These are phyloP conservation scores for Clarireedia monteithiana DNA, from an alignment of 2,329 filamentous ascomycete species.

Conservation along the genomic window DNA sequence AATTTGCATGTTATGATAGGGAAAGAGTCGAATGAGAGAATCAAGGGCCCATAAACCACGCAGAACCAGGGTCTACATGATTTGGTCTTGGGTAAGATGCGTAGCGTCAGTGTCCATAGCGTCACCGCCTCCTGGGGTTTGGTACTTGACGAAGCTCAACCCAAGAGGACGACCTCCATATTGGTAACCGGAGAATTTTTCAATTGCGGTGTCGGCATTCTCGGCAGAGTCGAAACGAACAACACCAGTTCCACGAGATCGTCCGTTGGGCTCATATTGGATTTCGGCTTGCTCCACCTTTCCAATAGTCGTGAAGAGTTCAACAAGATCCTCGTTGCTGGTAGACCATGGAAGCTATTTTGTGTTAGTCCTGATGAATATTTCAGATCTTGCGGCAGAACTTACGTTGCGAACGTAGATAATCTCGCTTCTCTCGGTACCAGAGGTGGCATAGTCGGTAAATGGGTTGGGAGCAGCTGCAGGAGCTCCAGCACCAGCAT, in stretches of 20 bases:
- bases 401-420: slow-evolving; percentile 98
- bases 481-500: slow-evolving; percentile 33
- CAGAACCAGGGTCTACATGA: slow-evolving; percentile 60
- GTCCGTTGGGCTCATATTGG: slow-evolving; percentile 93
- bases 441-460: slow-evolving; percentile 84
- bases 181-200: slow-evolving; percentile 96
- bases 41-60: neutral
- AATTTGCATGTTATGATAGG: slow-evolving; percentile 7
- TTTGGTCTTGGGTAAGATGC: slow-evolving; percentile 91
- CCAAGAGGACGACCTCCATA: slow-evolving; percentile 93
- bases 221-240: slow-evolving; percentile 80
- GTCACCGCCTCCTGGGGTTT: slow-evolving; percentile 53
- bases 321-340: slow-evolving; percentile 93
- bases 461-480: slow-evolving; percentile 74
- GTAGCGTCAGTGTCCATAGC: slow-evolving; percentile 77
- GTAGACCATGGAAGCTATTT: slow-evolving; percentile 94
- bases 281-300: slow-evolving; percentile 99
- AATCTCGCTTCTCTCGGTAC: slow-evolving; percentile 70
- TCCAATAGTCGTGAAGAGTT: slow-evolving; percentile 95
- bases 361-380: slow-evolving; percentile 12
- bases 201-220: slow-evolving; percentile 86
- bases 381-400: slow-evolving; percentile 19
- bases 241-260: slow-evolving; percentile 92
- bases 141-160: slow-evolving; percentile 89
- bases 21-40: neutral